These are phyloP conservation scores for Backusella mclennaniae DNA, from an alignment of 192 early-diverging fungal genomes.

Conservation along the genomic window DNA sequence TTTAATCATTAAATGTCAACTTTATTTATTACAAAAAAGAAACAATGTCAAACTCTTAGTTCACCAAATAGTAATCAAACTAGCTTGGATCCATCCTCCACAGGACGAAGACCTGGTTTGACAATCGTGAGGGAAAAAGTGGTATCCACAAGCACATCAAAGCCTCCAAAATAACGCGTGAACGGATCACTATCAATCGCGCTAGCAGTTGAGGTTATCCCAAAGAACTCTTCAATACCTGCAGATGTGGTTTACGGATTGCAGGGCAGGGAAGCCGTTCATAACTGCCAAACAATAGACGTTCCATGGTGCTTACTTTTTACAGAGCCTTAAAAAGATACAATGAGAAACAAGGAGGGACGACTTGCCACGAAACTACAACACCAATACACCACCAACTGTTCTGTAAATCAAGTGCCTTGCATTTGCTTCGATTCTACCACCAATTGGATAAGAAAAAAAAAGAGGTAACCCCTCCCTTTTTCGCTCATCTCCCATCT, in stretches of 20 bases:
- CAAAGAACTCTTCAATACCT: not conserved
- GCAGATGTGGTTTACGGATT: not conserved
- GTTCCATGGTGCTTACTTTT: not conserved
- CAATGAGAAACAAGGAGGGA: not conserved
- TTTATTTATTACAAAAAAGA: not conserved
- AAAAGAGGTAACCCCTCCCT: not conserved
- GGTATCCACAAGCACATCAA: not conserved
- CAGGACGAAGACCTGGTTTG: constrained; percentile 3
- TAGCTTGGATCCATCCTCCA: not conserved
- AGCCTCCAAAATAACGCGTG: not conserved
- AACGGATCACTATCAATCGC: not conserved
- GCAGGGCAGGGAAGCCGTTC: not conserved
- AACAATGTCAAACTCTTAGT: not conserved
- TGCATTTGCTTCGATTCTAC: not conserved
- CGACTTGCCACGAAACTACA: not conserved
- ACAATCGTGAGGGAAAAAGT: not conserved
- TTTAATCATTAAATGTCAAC: not conserved
- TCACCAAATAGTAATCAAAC: not conserved
- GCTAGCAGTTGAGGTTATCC: not conserved
- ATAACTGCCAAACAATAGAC: not conserved
- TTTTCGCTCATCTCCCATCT: not conserved
- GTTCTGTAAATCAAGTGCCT: not conserved
- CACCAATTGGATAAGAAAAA: not conserved
- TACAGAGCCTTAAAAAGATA: not conserved
- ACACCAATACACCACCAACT: not conserved